Evolutionary conservation across 495 filamentous ascomycete species (phyloP).

Genomic region (Neurospora sp.): DNA sequence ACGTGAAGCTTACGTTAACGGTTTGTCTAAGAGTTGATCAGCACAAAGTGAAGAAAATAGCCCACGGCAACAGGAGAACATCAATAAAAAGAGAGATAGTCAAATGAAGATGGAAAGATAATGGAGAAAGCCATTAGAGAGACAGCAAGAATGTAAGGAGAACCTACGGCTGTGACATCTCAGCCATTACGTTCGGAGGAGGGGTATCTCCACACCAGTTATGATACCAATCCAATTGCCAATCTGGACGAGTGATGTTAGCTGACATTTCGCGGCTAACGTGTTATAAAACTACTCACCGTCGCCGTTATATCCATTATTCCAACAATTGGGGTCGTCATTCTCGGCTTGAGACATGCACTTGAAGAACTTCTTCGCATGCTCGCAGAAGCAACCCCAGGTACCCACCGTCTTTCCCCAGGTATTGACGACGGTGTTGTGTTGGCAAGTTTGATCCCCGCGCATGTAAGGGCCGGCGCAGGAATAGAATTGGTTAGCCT

Average conservation of each 20-base stretch:
- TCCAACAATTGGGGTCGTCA: not conserved
- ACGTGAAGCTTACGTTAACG: conserved; percentile 16
- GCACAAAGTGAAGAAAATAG: not conserved
- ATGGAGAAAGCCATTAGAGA: too few species aligned
- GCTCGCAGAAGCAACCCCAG: not conserved
- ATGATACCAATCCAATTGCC: not conserved
- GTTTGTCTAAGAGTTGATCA: not conserved
- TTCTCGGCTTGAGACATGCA: not conserved
- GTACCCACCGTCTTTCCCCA: not conserved
- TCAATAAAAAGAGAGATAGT: too few species aligned
- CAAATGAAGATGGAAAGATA: too few species aligned
- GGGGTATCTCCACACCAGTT: not conserved
- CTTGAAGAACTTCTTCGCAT: not conserved
- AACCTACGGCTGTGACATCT: not conserved
- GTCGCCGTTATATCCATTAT: not conserved
- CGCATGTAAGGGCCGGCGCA: not conserved
- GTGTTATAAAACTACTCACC: not conserved
- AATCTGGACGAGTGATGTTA: not conserved
- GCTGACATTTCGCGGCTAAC: not conserved
- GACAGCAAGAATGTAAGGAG: not conserved
- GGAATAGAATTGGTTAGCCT: not conserved
- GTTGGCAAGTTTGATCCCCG: not conserved
- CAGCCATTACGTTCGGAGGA: not conserved
- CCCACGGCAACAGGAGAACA: not conserved
- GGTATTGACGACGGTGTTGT: too few species aligned